Base-by-base conservation (phyloP, 2,329 filamentous ascomycete species). In the Monascus ruber region DNA sequence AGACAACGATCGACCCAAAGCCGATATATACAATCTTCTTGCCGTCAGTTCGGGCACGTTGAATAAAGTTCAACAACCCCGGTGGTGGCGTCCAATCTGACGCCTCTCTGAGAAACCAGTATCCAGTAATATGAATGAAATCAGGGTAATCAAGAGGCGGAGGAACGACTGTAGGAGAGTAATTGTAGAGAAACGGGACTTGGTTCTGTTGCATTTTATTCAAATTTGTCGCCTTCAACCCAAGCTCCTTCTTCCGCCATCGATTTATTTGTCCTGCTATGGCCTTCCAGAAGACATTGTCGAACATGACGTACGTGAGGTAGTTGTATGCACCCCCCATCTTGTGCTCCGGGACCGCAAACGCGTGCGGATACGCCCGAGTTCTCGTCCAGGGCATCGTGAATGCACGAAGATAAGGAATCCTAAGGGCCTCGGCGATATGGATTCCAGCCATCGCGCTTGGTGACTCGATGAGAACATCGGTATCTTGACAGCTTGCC, bases 301-400 rank as follows among this genome's bases (percentile, higher is more conserved):
- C 91, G 56, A 98, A 95, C 73, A 95, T 83, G 45, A 94, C 80
- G 51, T 98, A 98, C 0, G 87, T 91, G 55, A 94, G 80, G 58
- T 88, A 87, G 57, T 98, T 98, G 69, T 94, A 96, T 0, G 81
- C 81, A 24, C 91, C 91, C 39, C 91, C 91, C 79, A 94, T 86
- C 65, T 94, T 95, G 62, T 85, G 80, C 45, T 93, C 85, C 1
- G 87, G 84, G 45, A 93, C 88, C 25, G 89, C 83, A 62, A 98
- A 98, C 0, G 91, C 91, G 62, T 98, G 91, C 2, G 91, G 91
- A 53, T 98, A 98, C 1, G 89, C 87, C 38, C 91, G 75, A 10
- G 91, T 98, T 36, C 88, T 79, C 0, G 91, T 94, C 91, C 91
- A 98, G 0, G 91, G 91, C 91, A 98, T 98, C 11, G 87, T 94